These are phyloP conservation scores for Phytophthora uliginosa DNA, from an alignment of 352 stramenopile genomes.

Conservation along the genomic window DNA sequence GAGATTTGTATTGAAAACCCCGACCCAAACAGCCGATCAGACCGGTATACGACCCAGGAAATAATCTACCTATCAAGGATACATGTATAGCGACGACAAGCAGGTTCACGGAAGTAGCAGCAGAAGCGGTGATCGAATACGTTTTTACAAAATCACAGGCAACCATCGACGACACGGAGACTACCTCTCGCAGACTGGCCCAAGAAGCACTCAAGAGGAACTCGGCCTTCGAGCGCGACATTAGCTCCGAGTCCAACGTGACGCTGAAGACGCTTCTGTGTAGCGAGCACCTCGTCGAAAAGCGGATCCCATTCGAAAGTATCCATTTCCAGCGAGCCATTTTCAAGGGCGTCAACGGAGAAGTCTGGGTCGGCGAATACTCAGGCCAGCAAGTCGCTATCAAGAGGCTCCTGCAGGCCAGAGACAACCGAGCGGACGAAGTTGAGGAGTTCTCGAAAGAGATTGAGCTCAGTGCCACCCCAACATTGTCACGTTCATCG, in stretches of 20 bases:
- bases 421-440: constrained; percentile 30
- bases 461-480: constrained; percentile 47
- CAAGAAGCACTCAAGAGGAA: constrained; percentile 2
- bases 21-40: too few relatives aligned
- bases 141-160: neutral
- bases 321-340: constrained; percentile 36
- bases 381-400: constrained; percentile 38
- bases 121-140: too few relatives aligned
- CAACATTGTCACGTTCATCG: constrained; percentile 43
- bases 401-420: constrained; percentile 46
- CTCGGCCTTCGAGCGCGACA: neutral
- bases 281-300: constrained; percentile 12
- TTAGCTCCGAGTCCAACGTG: constrained; percentile 1
- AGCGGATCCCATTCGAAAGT: constrained; percentile 35
- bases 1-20: too few relatives aligned
- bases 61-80: too few relatives aligned
- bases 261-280: constrained; percentile 17
- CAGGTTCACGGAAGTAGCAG: neutral
- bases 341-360: constrained; percentile 48
- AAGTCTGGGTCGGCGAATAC: constrained; percentile 55
- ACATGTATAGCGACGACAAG: neutral
- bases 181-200: neutral
- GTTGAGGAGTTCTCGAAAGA: constrained; percentile 45
- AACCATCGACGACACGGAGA: neutral
- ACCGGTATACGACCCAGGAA: too few relatives aligned